phyloP scores from a whole-genome alignment of 371 early-diverging fungal species.

The Dinochytrium kinnereticum region DNA sequence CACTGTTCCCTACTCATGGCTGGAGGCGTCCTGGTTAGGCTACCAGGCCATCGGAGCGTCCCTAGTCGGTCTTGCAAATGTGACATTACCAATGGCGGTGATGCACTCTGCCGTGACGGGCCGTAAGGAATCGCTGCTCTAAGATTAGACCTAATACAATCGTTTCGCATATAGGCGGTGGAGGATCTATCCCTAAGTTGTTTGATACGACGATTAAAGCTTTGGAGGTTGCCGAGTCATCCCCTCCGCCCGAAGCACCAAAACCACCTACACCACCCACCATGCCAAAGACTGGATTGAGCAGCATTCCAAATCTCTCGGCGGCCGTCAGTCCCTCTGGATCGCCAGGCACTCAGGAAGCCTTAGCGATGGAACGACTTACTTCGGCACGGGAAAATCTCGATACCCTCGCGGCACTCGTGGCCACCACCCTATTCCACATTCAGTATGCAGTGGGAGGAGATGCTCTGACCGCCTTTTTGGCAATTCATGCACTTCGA shows the following conservation, averaged over 20 bases:
- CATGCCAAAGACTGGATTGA: conserved; percentile 1
- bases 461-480: conserved; percentile 28
- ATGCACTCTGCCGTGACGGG: conserved; percentile 22
- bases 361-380: conserved; percentile 11
- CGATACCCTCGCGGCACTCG: conserved; percentile 39
- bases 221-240: conserved; percentile 19
- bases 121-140: conserved; percentile 15
- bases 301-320: conserved; percentile 4
- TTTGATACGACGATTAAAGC: conserved; percentile 27
- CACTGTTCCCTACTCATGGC: conserved; percentile 15
- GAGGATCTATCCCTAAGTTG: conserved; percentile 28
- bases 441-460: conserved; percentile 26
- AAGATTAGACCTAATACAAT: no score
- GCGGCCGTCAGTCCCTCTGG: conserved; percentile 14
- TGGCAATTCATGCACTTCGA: conserved; percentile 18
- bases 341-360: neutral
- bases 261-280: neutral
- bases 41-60: conserved; percentile 22
- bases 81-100: conserved; percentile 31
- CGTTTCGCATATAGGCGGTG: conserved; percentile 20
- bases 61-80: conserved; percentile 30
- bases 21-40: conserved; percentile 29
- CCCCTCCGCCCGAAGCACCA: conserved; percentile 16
- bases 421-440: conserved; percentile 35
- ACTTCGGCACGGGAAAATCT: conserved; percentile 28